Evolutionary conservation across 2,329 filamentous ascomycete genomes (phyloP).

Genomic region (Epichloe scottii): DNA sequence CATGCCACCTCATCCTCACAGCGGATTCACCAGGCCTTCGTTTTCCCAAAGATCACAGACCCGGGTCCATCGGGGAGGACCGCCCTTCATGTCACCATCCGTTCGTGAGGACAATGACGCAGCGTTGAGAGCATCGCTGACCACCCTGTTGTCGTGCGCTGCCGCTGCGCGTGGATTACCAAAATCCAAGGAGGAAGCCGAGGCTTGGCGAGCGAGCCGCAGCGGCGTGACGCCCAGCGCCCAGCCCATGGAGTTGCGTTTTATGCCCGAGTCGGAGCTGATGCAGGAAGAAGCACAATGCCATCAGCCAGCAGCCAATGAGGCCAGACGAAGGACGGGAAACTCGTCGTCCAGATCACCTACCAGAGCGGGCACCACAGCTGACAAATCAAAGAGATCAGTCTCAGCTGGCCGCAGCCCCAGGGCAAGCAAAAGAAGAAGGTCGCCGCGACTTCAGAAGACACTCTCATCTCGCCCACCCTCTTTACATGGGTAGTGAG

Average conservation of each 20-base stretch:
- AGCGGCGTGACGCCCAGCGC: slow-evolving; percentile 31
- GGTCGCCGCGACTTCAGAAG: slow-evolving; percentile 24
- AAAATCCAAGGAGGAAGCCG: slow-evolving; percentile 44
- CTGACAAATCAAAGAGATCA: slow-evolving; percentile 39
- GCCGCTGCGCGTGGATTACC: slow-evolving; percentile 74
- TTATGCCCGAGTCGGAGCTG: slow-evolving; percentile 50
- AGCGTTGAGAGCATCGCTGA: slow-evolving; percentile 82
- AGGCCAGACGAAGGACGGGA: slow-evolving; percentile 11
- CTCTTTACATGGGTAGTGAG: slow-evolving; percentile 53
- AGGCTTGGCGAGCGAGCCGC: slow-evolving; percentile 20
- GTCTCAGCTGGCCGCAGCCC: slow-evolving; percentile 27
- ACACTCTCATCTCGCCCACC: slow-evolving; percentile 42
- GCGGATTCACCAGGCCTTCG: slow-evolving; percentile 37
- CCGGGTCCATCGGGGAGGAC: slow-evolving; percentile 30
- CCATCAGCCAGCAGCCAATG: slow-evolving; percentile 11
- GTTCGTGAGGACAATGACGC: slow-evolving; percentile 86
- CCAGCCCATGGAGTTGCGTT: slow-evolving; percentile 45
- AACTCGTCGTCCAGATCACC: slow-evolving; percentile 19
- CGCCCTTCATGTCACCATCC: slow-evolving; percentile 59
- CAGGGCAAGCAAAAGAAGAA: slow-evolving; percentile 49
- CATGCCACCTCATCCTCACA: slow-evolving; percentile 35
- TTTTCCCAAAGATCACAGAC: slow-evolving; percentile 36
- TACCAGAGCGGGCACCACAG: slow-evolving; percentile 12
- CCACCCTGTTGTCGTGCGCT: slow-evolving; percentile 86
- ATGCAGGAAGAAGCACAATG: slow-evolving; percentile 23